phyloP scores from a whole-genome alignment of 2,329 filamentous ascomycete species.

The Epichloe gansuensis region DNA sequence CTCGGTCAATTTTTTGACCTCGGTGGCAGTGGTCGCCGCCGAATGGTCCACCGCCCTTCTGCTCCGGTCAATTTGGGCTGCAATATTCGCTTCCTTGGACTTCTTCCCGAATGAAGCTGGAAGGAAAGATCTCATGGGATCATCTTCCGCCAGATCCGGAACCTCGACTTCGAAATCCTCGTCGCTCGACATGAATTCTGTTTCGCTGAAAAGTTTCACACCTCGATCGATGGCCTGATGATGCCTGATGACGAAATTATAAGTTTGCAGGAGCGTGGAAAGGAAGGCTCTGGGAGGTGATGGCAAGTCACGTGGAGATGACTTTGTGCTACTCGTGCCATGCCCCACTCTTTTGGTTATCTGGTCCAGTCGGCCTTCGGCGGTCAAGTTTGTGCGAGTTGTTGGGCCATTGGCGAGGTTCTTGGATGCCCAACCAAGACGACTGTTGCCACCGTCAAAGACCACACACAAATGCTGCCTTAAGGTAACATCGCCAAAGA shows the following conservation, averaged over 20 bases:
- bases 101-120: conserved; percentile 80
- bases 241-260: too few species aligned
- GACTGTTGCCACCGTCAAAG: conserved; percentile 41
- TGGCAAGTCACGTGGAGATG: background rate
- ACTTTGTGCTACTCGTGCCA: background rate
- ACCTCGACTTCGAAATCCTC: conserved; percentile 45
- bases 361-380: too few species aligned
- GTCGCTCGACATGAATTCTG: conserved; percentile 40
- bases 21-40: background rate
- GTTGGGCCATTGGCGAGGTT: too few species aligned
- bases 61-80: conserved; percentile 68
- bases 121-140: conserved; percentile 63
- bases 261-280: too few species aligned
- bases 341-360: too few species aligned
- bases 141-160: conserved; percentile 44
- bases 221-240: background rate
- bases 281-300: background rate
- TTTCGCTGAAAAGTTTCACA: background rate
- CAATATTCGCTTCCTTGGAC: conserved; percentile 57
- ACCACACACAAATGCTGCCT: conserved; percentile 40
- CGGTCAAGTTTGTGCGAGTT: too few species aligned
- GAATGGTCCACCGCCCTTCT: conserved; percentile 38
- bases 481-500: conserved; percentile 50
- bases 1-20: conserved; percentile 7
- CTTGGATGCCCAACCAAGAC: conserved; percentile 25